A percentile compares a stretch with the other conserved stretches of the same genome.
Evolutionary conservation across 2,329 filamentous ascomycete species (phyloP).

Genomic region (Coniochaeta hoffmannii): DNA sequence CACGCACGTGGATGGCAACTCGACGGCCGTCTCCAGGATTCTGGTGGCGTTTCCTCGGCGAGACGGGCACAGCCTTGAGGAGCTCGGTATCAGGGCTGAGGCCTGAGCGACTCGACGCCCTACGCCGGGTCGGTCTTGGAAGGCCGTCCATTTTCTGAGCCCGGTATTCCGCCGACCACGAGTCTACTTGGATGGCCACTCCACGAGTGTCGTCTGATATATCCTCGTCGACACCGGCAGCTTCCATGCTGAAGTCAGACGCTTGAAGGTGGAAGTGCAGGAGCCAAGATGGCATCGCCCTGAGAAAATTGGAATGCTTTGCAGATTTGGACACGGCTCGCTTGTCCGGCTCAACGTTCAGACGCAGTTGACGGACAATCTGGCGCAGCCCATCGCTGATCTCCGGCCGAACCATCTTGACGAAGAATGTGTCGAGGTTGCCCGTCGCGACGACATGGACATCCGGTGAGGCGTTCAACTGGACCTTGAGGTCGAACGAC

Average conservation of each 20-base stretch:
- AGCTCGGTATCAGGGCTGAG: slow-evolving; percentile 63
- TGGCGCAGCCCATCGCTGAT: slow-evolving; percentile 89
- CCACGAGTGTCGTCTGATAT: slow-evolving; percentile 79
- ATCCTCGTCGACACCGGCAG: slow-evolving; percentile 78
- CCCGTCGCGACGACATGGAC: slow-evolving; percentile 75
- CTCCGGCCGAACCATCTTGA: slow-evolving; percentile 85
- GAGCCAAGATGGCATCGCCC: slow-evolving; percentile 77
- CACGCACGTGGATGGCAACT: slow-evolving; percentile 71
- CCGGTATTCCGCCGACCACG: slow-evolving; percentile 82
- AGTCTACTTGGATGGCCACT: slow-evolving; percentile 78
- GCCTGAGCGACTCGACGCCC: slow-evolving; percentile 64
- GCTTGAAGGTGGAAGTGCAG: slow-evolving; percentile 78
- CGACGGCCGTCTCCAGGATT: slow-evolving; percentile 68
- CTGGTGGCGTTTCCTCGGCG: slow-evolving; percentile 49
- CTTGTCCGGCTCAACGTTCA: slow-evolving; percentile 59
- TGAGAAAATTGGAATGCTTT: slow-evolving; percentile 60
- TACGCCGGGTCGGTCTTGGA: slow-evolving; percentile 52
- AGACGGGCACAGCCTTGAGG: slow-evolving; percentile 39
- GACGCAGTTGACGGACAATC: slow-evolving; percentile 77
- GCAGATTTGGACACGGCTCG: slow-evolving; percentile 38
- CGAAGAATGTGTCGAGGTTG: slow-evolving; percentile 75
- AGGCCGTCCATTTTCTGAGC: slow-evolving; percentile 66
- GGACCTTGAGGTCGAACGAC: slow-evolving; percentile 76
- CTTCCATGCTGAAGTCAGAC: slow-evolving; percentile 81
- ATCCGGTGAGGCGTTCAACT: slow-evolving; percentile 78